Conservation (phyloP, 129 eudicot genomes). For the Lonicera japonica region DNA sequence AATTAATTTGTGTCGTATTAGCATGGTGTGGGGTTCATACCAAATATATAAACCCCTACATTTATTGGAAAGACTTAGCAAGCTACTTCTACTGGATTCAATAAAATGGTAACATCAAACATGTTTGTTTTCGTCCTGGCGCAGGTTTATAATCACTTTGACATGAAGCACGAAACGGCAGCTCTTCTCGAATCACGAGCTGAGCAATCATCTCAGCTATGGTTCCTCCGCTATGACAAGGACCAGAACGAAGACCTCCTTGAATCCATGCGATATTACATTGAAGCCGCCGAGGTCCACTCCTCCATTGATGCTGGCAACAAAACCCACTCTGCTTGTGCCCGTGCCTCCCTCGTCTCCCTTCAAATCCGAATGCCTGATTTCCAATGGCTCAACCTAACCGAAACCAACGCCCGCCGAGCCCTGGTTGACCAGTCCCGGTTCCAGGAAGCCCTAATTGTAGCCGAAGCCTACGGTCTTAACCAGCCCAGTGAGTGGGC, state of each 20-base stretch:
- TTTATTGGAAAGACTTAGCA: too few species aligned
- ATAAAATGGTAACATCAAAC: neutral
- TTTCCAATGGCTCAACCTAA: conserved; percentile 64
- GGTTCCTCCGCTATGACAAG: conserved; percentile 79
- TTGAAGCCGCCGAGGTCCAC: conserved; percentile 97
- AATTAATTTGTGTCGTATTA: too few species aligned
- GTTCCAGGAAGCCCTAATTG: conserved; percentile 90
- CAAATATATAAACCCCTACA: too few species aligned
- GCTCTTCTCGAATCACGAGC: conserved; percentile 86
- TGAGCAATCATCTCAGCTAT: conserved; percentile 59
- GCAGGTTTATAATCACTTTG: conserved; percentile 94
- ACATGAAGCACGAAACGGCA: conserved; percentile 95
- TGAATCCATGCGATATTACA: conserved; percentile 81
- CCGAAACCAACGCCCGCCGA: conserved; percentile 86
- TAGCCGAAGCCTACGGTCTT: conserved; percentile 93
- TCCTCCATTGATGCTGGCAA: conserved; percentile 97
- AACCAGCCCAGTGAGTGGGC: conserved; percentile 99
- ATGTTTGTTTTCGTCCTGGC: neutral
- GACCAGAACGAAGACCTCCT: conserved; percentile 92
- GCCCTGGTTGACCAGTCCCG: conserved; percentile 84
- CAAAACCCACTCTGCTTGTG: conserved; percentile 79
- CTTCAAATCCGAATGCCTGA: conserved; percentile 98
- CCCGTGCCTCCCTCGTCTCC: conserved; percentile 89
- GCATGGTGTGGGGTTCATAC: too few species aligned
- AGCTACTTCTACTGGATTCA: too few species aligned